Evolutionary conservation across 176 grass and related monocot genomes (phyloP).

Genomic region (Poa annua): DNA sequence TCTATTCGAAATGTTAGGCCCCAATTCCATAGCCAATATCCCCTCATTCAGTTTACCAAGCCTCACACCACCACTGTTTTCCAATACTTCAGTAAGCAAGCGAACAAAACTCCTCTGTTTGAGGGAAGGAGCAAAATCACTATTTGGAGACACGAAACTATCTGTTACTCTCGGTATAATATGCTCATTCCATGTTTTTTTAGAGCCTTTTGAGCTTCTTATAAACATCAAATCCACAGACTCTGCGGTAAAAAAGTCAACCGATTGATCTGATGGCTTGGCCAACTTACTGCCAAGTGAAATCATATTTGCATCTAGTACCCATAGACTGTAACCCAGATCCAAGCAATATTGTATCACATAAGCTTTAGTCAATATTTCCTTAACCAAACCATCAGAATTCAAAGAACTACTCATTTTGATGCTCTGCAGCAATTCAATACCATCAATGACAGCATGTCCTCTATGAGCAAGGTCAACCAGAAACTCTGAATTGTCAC

Average conservation of each 20-base stretch:
- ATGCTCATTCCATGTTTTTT: conserved; percentile 63
- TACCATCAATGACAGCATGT: conserved; percentile 74
- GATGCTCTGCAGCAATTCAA: conserved; percentile 49
- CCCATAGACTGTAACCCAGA: conserved; percentile 78
- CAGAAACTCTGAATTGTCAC: conserved; percentile 66
- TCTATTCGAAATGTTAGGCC: conserved; percentile 39
- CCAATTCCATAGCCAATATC: conserved; percentile 52
- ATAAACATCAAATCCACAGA: conserved; percentile 66
- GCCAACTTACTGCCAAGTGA: conserved; percentile 53
- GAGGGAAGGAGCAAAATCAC: conserved; percentile 19
- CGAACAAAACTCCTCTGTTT: conserved; percentile 50
- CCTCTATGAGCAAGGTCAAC: conserved; percentile 85
- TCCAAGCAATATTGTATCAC: conserved; percentile 71
- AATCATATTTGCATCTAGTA: conserved; percentile 84
- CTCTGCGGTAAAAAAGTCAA: conserved; percentile 62
- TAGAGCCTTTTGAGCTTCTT: conserved; percentile 58
- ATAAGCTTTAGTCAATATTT: conserved; percentile 64
- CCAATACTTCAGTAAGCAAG: conserved; percentile 49
- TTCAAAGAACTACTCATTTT: conserved; percentile 34
- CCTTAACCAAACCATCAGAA: conserved; percentile 50
- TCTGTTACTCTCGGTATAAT: conserved; percentile 51
- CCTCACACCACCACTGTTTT: conserved; percentile 39
- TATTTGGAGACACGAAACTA: conserved; percentile 33
- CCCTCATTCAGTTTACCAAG: conserved; percentile 59
- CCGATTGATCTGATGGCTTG: conserved; percentile 59